These are phyloP conservation scores for Podospora pseudoanserina DNA, from an alignment of 495 filamentous ascomycete genomes.

Conservation along the genomic window DNA sequence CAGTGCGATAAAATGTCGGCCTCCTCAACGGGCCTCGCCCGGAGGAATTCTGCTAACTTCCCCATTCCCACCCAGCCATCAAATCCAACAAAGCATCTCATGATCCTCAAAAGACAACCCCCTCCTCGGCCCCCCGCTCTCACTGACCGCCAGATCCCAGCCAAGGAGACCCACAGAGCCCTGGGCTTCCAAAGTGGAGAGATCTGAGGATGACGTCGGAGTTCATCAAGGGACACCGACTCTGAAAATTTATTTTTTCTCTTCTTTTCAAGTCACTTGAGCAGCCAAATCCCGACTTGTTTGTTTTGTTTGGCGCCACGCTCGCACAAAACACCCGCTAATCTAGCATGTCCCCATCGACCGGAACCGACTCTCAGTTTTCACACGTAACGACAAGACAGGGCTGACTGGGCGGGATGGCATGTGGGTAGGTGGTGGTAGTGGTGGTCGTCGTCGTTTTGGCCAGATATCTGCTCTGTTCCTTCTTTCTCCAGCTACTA, in stretches of 20 bases:
- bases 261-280: neutral
- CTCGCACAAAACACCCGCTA: conserved; percentile 6
- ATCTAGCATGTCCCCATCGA: conserved; percentile 16
- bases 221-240: neutral
- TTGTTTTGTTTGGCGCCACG: conserved; percentile 3
- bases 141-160: conserved; percentile 5
- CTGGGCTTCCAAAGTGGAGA: conserved; percentile 2
- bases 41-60: neutral
- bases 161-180: neutral
- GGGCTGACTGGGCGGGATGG: neutral
- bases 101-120: neutral
- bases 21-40: neutral
- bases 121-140: neutral
- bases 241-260: neutral
- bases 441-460: neutral
- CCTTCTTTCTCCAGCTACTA: conserved; percentile 7
- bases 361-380: conserved; percentile 1
- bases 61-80: neutral
- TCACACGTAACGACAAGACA: neutral
- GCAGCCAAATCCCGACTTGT: neutral
- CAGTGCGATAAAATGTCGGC: neutral
- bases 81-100: neutral
- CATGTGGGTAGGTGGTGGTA: neutral
- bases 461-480: neutral
- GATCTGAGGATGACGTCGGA: conserved; percentile 1